Percentiles rank a stretch among this genome's conserved stretches.
Evolutionary conservation across 805 yeast genomes (phyloP).

Genomic region (Teunomyces tritomae): DNA sequence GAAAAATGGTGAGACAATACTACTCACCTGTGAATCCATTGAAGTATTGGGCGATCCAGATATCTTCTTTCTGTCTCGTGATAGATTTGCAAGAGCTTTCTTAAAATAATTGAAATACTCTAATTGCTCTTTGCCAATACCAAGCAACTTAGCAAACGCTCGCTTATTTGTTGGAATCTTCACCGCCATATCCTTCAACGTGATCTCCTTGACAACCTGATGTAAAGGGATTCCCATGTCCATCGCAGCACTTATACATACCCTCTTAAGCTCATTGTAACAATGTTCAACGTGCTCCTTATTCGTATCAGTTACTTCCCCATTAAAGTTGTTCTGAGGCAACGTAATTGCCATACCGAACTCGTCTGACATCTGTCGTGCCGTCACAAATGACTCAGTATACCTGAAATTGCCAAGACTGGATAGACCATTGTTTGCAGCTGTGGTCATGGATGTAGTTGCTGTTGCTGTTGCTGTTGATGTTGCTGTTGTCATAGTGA

Average conservation of each 20-base stretch:
- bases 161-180: conserved; percentile 50
- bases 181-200: conserved; percentile 54
- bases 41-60: conserved; percentile 1
- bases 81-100: conserved; percentile 28
- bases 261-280: conserved; percentile 36
- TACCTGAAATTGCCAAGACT: conserved; percentile 15
- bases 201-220: conserved; percentile 23
- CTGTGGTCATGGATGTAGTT: not conserved
- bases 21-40: not conserved
- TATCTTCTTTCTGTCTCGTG: conserved; percentile 29
- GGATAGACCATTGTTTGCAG: not conserved
- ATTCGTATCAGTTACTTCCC: conserved; percentile 15
- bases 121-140: conserved; percentile 29
- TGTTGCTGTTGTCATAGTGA: conserved; percentile 1
- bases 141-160: conserved; percentile 43
- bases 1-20: conserved; percentile 1
- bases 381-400: conserved; percentile 26
- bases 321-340: conserved; percentile 16
- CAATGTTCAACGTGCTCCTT: conserved; percentile 25
- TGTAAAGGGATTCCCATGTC: conserved; percentile 30
- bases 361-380: conserved; percentile 15
- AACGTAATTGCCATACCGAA: conserved; percentile 14
- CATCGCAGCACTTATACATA: conserved; percentile 43
- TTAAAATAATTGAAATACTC: conserved; percentile 40
- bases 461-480: conserved; percentile 2